Percentiles rank a stretch among this genome's conserved stretches.
phyloP scores from a whole-genome alignment of 2,329 filamentous ascomycete genomes.

The Aaosphaeria arxii region DNA sequence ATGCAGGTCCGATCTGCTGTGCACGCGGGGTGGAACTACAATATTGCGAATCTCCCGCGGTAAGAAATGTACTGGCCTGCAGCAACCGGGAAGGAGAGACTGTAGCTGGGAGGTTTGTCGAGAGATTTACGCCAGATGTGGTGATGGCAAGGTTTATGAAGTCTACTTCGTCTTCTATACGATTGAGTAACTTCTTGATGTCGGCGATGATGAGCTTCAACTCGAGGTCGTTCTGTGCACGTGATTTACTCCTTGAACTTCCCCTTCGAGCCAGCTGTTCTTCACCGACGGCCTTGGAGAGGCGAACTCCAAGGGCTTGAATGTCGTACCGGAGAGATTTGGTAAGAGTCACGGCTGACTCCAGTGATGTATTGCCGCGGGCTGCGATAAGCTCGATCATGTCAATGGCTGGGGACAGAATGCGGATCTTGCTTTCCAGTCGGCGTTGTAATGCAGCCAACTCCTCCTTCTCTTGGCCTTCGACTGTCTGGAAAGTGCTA shows the following conservation, averaged over 20 bases:
- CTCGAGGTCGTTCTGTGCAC: slow-evolving; percentile 60
- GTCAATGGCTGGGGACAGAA: slow-evolving; percentile 86
- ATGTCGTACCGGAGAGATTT: slow-evolving; percentile 83
- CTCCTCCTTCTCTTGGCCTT: slow-evolving; percentile 69
- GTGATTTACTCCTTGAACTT: slow-evolving; percentile 47
- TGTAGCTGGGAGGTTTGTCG: slow-evolving; percentile 72
- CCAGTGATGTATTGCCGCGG: slow-evolving; percentile 74
- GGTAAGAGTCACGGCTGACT: slow-evolving; percentile 79
- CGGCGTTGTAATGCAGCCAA: slow-evolving; percentile 68
- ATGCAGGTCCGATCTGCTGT: slow-evolving; percentile 83
- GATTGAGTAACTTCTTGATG: slow-evolving; percentile 69
- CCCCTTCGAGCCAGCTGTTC: slow-evolving; percentile 53
- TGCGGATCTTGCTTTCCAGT: slow-evolving; percentile 82
- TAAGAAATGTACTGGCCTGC: slow-evolving; percentile 89
- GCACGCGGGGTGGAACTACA: slow-evolving; percentile 59
- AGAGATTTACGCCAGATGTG: slow-evolving; percentile 84
- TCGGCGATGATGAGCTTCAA: slow-evolving; percentile 68
- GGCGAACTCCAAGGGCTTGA: slow-evolving; percentile 69
- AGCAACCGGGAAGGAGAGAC: slow-evolving; percentile 88
- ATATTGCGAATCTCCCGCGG: slow-evolving; percentile 82
- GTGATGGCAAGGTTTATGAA: slow-evolving; percentile 91
- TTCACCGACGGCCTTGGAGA: slow-evolving; percentile 66
- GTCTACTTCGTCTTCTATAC: slow-evolving; percentile 88
- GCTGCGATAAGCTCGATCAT: slow-evolving; percentile 85
- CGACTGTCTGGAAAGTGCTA: slow-evolving; percentile 45